Evolutionary conservation across 2,329 filamentous ascomycete genomes (phyloP).

Genomic region (Coniochaeta prunicola): DNA sequence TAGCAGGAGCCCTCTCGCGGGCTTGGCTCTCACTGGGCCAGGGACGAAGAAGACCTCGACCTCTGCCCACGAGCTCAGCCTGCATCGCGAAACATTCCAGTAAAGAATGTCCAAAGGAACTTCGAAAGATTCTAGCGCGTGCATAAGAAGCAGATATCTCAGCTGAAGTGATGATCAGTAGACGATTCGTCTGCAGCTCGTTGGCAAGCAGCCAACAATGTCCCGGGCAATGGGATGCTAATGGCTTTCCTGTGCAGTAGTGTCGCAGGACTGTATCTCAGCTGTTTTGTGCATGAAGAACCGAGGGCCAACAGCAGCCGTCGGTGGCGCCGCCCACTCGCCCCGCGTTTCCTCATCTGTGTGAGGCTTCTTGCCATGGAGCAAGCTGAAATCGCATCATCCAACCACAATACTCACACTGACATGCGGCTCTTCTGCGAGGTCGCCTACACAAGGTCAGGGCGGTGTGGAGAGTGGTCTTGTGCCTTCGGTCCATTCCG

Average conservation of each 20-base stretch:
- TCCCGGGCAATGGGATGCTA: not conserved
- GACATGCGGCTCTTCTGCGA: no score
- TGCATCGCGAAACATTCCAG: not conserved
- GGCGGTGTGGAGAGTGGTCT: not conserved
- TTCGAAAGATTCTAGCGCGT: not conserved
- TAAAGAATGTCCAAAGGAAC: not conserved
- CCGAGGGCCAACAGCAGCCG: not conserved
- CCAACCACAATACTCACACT: not conserved
- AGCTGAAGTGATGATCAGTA: not conserved
- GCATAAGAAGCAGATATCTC: not conserved
- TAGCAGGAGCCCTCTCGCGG: not conserved
- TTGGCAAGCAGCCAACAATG: not conserved
- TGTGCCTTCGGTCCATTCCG: not conserved
- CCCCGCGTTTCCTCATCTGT: not conserved
- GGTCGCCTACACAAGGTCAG: no score
- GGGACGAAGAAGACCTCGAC: not conserved
- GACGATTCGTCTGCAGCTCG: not conserved
- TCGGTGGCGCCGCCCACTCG: not conserved
- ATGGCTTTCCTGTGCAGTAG: not conserved
- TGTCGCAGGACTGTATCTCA: no score
- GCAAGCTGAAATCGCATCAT: not conserved
- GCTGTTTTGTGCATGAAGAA: not conserved
- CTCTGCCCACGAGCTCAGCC: not conserved
- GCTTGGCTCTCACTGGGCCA: not conserved
- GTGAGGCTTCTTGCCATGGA: not conserved